Evolutionary conservation across 2,329 filamentous ascomycete species (phyloP), one percentile per base, ranked within the genome.

Genomic region (Microsporum canis): DNA sequence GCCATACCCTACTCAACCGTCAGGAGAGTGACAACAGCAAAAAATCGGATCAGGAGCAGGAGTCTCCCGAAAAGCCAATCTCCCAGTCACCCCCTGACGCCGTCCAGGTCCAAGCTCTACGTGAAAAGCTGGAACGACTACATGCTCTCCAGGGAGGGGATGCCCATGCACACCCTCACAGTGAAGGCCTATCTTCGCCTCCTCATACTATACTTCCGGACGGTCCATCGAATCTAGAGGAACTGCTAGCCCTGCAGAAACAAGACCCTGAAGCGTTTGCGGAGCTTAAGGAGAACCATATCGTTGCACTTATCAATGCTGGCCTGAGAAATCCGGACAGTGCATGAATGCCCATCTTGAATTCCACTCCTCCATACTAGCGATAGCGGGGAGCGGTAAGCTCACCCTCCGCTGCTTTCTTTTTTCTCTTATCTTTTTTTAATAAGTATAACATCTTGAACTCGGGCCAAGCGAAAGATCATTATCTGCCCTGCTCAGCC

Each of bases 1-100:
- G 85, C 23, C 82, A 84, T 47, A 83, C 86, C 62, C 79, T 88
- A 41, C 75, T 88, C 49, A 76, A 78, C 23, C 39, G 12, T n/a
- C 17, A 41, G 10, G 23, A 57, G 14, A 41, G 12, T 3, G 55
- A 57, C n/a, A 57, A 57, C 34, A 31, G 23, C 33, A 55, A 55
- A 17, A 27, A 23, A 5, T 3, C 10, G 49, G 55, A 55, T 14
- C 76, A 79, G 2, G 75, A 79, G 2, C 66, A 76, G 2, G 75
- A 78, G 59, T 68, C 74, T 39, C 61, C 69, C 67, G 63, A 69
- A 58, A 69, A 76, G 41, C 70, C 73, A 27, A 65, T 68, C 4
- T 65, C 69, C 7, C 70, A 70, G 1, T 69, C 69, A 1, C 71
- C 69, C 1, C 71, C 72, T 1, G 75, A 77, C 41, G 69, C 76